Conservation (phyloP, 2,329 filamentous ascomycete species). For the Mycosphaerelloides madeirae region DNA sequence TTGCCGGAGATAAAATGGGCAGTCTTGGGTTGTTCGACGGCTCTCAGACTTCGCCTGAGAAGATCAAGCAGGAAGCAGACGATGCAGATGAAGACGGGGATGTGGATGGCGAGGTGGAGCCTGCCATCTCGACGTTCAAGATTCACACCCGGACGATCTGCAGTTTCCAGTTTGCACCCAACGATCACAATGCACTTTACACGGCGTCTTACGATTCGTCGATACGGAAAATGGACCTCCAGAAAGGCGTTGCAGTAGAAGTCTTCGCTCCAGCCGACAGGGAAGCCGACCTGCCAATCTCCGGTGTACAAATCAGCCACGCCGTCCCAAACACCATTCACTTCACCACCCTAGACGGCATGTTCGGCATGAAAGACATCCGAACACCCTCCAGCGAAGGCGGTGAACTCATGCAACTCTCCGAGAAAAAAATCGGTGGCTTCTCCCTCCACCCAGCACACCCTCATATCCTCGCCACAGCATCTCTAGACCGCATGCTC, state of each 20-base stretch:
- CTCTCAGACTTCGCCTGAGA: constrained; percentile 57
- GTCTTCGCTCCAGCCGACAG: constrained; percentile 70
- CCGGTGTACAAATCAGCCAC: constrained; percentile 72
- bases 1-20: constrained; percentile 91
- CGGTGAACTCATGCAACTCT: constrained; percentile 65
- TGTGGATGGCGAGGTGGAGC: constrained; percentile 62
- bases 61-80: constrained; percentile 41
- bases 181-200: constrained; percentile 70
- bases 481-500: constrained; percentile 80
- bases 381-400: constrained; percentile 54
- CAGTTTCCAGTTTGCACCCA: constrained; percentile 71
- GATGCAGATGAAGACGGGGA: constrained; percentile 65
- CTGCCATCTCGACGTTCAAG: constrained; percentile 84
- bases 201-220: constrained; percentile 91
- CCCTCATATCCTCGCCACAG: constrained; percentile 80
- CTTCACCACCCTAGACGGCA: constrained; percentile 81
- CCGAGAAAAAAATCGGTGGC: constrained; percentile 92
- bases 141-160: constrained; percentile 85
- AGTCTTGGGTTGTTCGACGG: constrained; percentile 88
- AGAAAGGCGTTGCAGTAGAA: constrained; percentile 73
- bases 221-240: constrained; percentile 78
- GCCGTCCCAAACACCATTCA: constrained; percentile 69
- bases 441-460: constrained; percentile 78
- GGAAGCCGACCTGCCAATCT: constrained; percentile 71
- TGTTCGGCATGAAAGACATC: constrained; percentile 75